Base-by-base conservation (phyloP, 2,329 filamentous ascomycete species). In the Paecilomyces sp. region DNA sequence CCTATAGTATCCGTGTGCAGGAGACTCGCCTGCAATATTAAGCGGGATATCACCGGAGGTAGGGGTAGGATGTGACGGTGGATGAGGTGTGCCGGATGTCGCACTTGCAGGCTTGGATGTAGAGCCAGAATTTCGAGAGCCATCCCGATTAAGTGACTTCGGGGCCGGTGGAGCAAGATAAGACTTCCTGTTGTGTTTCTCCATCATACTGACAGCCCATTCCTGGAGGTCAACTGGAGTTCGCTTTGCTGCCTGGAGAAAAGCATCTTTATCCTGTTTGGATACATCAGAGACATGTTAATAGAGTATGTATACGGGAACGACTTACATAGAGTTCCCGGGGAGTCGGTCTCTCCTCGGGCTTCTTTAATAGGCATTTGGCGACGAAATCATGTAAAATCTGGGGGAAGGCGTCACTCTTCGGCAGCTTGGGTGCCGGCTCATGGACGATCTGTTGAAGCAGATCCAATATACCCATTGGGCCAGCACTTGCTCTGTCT, bases 361-460 rank as follows among this genome's bases (percentile, higher is more conserved):
- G 90, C 62, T 90, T 87, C 79, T 99, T 99, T 74, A 88, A 87
- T 65, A 99, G 79, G 77, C 94, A 99, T 75, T 95, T 96, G 65
- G 94, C 92, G 60, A 97, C 93, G 86, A 97, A 96, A 65, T 97
- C 92, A 68, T 97, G 93, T 54, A 99, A 78, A 64, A 97, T 97
- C 30, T 87, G 85, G 0, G 94, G 94, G 81, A 99, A 99, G 1
- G 94, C 94, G 72, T 97, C 94, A 71, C 92, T 97, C 84, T 97
- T 96, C 51, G 94, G 94, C 57, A 99, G 83, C 72, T 86, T 92
- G 1, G 94, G 94, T 3, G 94, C 91, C 3, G 92, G 92, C 75
- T 99, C 94, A 72, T 97, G 89, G 25, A 99, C 94, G 73, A 99
- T 99, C 73, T 96, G 92, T 76, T 99, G 94, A 55, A 99, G 80